Conservation (phyloP, 129 eudicot species). For the Helianthus annuus region DNA sequence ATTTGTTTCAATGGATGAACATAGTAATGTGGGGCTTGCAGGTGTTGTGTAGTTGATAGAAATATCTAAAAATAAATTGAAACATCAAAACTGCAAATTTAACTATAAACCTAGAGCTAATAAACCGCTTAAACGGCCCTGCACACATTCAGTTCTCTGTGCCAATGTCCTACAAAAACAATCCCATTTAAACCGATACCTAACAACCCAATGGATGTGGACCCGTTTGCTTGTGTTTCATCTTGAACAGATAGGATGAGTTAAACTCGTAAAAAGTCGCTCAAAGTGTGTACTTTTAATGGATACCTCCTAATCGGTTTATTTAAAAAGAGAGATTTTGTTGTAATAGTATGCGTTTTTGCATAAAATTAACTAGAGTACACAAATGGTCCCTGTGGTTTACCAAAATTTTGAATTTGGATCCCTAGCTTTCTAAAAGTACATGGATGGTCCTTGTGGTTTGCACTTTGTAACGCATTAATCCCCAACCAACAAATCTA, state of each 20-base stretch:
- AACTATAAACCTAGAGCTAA: conserved; percentile 16
- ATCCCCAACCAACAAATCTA: too few species aligned
- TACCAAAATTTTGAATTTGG: too few species aligned
- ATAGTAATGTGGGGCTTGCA: too few species aligned
- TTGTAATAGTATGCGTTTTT: background rate
- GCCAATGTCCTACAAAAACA: conserved; percentile 41
- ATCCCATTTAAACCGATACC: background rate
- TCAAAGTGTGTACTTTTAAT: background rate
- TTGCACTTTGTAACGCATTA: too few species aligned
- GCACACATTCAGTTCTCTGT: conserved; percentile 10
- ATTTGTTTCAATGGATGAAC: background rate
- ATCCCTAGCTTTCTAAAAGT: too few species aligned
- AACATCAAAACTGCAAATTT: conserved; percentile 10
- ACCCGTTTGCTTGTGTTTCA: background rate
- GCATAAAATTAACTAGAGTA: too few species aligned
- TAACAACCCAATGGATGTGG: background rate
- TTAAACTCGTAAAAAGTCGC: background rate
- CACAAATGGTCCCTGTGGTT: too few species aligned
- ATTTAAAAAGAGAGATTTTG: background rate
- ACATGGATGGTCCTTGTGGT: too few species aligned
- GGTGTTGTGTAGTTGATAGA: background rate
- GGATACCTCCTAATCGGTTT: background rate
- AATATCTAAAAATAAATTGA: background rate
- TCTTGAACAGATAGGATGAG: background rate
- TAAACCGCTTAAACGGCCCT: background rate